phyloP scores from a whole-genome alignment of 1,284 basidiomycete genomes.

The Coniophora puteana region DNA sequence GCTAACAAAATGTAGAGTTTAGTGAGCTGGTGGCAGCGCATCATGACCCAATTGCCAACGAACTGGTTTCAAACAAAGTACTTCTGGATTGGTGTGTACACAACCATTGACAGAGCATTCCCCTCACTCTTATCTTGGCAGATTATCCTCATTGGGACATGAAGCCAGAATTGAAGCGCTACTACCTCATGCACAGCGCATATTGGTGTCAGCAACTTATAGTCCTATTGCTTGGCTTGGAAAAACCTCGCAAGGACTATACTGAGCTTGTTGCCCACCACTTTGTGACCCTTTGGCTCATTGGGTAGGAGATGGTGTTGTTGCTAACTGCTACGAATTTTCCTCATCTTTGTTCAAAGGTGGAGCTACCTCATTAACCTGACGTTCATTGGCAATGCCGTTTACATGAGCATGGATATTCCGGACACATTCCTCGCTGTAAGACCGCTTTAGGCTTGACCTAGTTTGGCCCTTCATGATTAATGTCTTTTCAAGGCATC shows the following conservation, averaged over 20 bases:
- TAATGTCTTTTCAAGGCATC: conserved; percentile 52
- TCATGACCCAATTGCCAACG: conserved; percentile 85
- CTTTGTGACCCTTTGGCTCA: conserved; percentile 92
- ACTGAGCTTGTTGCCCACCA: conserved; percentile 86
- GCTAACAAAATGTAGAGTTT: conserved; percentile 1
- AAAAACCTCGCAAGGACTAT: conserved; percentile 94
- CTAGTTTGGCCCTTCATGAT: too few relatives aligned
- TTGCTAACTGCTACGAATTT: conserved; percentile 2
- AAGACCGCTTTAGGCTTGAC: conserved; percentile 24
- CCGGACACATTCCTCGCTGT: conserved; percentile 89
- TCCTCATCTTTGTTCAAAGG: conserved; percentile 32
- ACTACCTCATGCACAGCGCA: conserved; percentile 87
- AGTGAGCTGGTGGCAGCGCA: conserved; percentile 42
- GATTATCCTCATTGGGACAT: conserved; percentile 91
- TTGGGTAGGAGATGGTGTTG: conserved; percentile 53
- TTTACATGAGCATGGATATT: conserved; percentile 97
- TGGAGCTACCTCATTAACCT: conserved; percentile 87
- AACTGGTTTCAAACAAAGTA: conserved; percentile 87
- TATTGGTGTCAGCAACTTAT: conserved; percentile 97
- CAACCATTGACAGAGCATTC: not conserved
- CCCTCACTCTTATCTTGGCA: conserved; percentile 23
- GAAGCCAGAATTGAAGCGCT: conserved; percentile 82
- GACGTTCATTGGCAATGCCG: conserved; percentile 88
- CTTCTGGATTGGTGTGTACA: conserved; percentile 72
- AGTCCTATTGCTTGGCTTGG: conserved; percentile 80